Conservation (phyloP, 169 alveolate genomes). For the Plasmodium cynomolgi region DNA sequence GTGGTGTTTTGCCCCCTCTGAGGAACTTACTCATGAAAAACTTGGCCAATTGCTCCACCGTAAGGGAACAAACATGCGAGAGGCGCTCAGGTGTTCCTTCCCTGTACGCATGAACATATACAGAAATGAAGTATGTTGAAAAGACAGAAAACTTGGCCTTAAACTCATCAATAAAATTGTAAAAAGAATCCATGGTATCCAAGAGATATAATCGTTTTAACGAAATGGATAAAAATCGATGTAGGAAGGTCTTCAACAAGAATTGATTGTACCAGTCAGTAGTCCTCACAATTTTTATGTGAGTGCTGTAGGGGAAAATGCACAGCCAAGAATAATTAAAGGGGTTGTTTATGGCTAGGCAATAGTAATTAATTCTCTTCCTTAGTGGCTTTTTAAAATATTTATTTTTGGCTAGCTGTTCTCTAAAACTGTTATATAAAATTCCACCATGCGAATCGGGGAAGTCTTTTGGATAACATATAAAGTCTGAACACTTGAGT, state of each 20-base stretch:
- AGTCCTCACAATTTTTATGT: conserved; percentile 29
- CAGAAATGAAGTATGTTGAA: conserved; percentile 53
- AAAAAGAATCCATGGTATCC: conserved; percentile 10
- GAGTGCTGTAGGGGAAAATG: conserved; percentile 14
- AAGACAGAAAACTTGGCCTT: conserved; percentile 37
- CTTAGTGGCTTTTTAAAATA: conserved; percentile 67
- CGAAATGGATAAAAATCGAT: conserved; percentile 39
- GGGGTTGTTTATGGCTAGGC: conserved; percentile 58
- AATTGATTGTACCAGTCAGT: conserved; percentile 50
- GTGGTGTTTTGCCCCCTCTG: neutral
- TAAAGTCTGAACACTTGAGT: conserved; percentile 39
- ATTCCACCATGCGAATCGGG: conserved; percentile 61
- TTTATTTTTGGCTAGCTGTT: conserved; percentile 13
- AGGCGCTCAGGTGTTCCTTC: conserved; percentile 31
- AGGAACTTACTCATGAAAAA: conserved; percentile 26
- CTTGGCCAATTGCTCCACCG: conserved; percentile 16
- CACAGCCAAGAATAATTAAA: conserved; percentile 68
- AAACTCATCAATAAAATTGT: conserved; percentile 29
- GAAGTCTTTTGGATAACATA: conserved; percentile 65
- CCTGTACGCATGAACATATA: conserved; percentile 48
- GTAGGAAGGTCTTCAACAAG: conserved; percentile 45
- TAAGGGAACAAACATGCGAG: conserved; percentile 33
- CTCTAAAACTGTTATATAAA: conserved; percentile 40
- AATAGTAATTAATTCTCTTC: conserved; percentile 67
- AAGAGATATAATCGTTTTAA: conserved; percentile 12